These are phyloP conservation scores for Starmera amethionina DNA, from an alignment of 805 yeast genomes.

Conservation along the genomic window DNA sequence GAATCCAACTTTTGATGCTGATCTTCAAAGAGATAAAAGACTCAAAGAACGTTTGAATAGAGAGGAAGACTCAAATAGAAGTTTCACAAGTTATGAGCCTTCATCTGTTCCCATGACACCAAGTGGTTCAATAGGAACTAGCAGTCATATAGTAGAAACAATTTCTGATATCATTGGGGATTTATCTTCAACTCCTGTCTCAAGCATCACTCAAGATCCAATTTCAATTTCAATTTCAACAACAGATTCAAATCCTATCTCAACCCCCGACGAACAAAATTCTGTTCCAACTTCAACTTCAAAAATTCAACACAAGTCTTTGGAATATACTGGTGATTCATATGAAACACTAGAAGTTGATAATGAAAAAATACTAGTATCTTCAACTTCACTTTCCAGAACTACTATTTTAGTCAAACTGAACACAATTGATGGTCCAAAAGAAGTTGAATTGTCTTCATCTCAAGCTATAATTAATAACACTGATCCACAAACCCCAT, in stretches of 20 bases:
- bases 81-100: too few relatives aligned
- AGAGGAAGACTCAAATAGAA: background rate
- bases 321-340: conserved; percentile 11
- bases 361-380: conserved; percentile 16
- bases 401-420: conserved; percentile 8
- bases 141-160: too few relatives aligned
- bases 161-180: too few relatives aligned
- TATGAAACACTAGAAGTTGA: conserved; percentile 16
- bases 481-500: conserved; percentile 13
- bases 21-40: conserved; percentile 15
- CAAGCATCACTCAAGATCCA: too few relatives aligned
- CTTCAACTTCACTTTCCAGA: conserved; percentile 6
- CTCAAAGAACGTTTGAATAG: conserved; percentile 13
- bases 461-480: conserved; percentile 17
- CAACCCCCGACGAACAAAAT: background rate
- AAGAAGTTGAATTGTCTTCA: conserved; percentile 12
- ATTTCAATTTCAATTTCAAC: too few relatives aligned
- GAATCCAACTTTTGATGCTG: conserved; percentile 16
- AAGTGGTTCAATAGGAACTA: too few relatives aligned
- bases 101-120: too few relatives aligned
- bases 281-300: background rate
- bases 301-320: background rate
- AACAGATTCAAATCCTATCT: too few relatives aligned
- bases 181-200: too few relatives aligned
- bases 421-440: conserved; percentile 6